Conservation (phyloP, 2,329 filamentous ascomycete genomes). For the Aspergillus oerlinghausenensis region DNA sequence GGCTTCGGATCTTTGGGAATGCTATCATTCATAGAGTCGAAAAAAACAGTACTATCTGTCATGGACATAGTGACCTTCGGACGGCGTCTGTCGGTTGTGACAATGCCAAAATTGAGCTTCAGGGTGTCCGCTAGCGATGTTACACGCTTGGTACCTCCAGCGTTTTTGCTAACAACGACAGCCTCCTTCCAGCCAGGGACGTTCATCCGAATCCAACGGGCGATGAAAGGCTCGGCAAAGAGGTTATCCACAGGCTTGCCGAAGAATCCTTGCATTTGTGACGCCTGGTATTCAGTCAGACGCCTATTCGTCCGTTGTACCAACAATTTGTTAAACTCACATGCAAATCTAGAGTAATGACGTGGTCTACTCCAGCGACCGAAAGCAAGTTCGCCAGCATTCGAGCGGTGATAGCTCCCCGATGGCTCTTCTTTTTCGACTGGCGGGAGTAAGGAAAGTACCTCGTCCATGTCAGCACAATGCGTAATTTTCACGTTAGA, state of each 20-base stretch:
- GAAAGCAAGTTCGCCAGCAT: slow-evolving; percentile 95
- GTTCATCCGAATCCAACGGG: slow-evolving; percentile 89
- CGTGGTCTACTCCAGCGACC: slow-evolving; percentile 92
- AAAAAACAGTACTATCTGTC: slow-evolving; percentile 73
- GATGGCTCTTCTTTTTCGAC: slow-evolving; percentile 97
- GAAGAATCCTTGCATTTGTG: slow-evolving; percentile 99
- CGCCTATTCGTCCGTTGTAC: slow-evolving; percentile 7
- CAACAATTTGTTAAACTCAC: slow-evolving; percentile 39
- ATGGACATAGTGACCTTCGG: slow-evolving; percentile 53
- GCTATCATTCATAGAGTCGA: slow-evolving; percentile 56
- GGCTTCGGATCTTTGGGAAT: slow-evolving; percentile 22
- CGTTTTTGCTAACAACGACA: slow-evolving; percentile 97
- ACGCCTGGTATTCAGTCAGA: slow-evolving; percentile 48
- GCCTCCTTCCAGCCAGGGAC: slow-evolving; percentile 81
- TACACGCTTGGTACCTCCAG: slow-evolving; percentile 92
- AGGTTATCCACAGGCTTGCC: slow-evolving; percentile 96
- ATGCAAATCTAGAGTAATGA: slow-evolving; percentile 95
- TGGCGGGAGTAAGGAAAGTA: slow-evolving; percentile 99
- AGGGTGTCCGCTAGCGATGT: slow-evolving; percentile 92
- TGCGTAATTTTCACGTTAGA: slow-evolving; percentile 24
- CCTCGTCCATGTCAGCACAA: slow-evolving; percentile 39
- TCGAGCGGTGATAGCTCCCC: slow-evolving; percentile 90
- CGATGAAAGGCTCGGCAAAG: slow-evolving; percentile 90
- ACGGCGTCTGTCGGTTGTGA: slow-evolving; percentile 58
- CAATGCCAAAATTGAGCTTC: slow-evolving; percentile 96